phyloP scores from a whole-genome alignment of 768 basidiomycete genomes.

The Mycena sanguinolenta region DNA sequence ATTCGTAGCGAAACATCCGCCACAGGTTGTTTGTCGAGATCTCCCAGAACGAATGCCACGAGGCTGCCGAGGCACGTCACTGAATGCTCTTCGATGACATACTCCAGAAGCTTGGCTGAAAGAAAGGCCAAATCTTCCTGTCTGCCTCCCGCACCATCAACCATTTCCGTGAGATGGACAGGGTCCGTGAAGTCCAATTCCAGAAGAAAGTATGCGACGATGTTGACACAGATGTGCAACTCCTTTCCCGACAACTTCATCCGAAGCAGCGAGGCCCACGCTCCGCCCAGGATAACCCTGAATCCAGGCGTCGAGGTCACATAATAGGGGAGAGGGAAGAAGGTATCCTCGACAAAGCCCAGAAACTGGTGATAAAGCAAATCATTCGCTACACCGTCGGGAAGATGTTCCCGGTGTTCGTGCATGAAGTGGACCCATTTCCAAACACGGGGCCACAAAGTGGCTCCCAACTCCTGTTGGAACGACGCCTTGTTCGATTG shows the following conservation, averaged over 20 bases:
- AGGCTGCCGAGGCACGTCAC: not conserved
- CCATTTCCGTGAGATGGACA: not conserved
- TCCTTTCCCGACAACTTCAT: not conserved
- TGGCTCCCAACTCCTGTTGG: not conserved
- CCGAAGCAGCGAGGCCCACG: not conserved
- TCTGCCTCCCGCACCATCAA: slow-evolving; percentile 2
- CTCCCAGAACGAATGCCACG: not conserved
- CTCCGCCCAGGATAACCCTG: not conserved
- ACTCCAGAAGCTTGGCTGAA: too few relatives aligned
- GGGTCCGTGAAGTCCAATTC: not conserved
- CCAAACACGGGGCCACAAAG: not conserved
- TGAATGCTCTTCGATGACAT: too few relatives aligned
- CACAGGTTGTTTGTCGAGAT: not conserved
- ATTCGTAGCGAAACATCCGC: too few relatives aligned
- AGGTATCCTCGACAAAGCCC: not conserved
- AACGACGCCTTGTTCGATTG: not conserved
- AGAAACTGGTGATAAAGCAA: not conserved
- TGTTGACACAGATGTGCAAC: not conserved
- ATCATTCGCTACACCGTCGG: too few relatives aligned
- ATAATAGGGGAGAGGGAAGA: too few relatives aligned
- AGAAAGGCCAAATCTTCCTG: not conserved
- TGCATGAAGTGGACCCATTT: not conserved
- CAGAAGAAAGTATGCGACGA: not conserved
- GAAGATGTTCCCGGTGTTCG: not conserved
- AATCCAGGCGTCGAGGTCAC: not conserved